These are phyloP conservation scores for Pezicula radicicola DNA, from an alignment of 2,329 filamentous ascomycete genomes.

Conservation along the genomic window DNA sequence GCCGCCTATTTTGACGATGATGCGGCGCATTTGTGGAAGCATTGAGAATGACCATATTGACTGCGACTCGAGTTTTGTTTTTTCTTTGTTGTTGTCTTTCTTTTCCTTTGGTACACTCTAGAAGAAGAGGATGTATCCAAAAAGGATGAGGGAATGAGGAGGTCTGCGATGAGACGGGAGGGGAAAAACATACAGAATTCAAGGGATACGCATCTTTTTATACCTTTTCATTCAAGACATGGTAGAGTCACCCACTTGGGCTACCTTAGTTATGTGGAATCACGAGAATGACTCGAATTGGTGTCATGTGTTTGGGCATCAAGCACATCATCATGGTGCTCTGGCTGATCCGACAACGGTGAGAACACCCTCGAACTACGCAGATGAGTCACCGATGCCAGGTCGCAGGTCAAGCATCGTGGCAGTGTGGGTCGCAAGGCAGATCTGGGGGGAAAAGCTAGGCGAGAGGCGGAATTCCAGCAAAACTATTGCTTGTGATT, in stretches of 20 bases:
- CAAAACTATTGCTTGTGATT: too few relatives aligned
- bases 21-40: constrained; percentile 16
- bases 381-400: background rate
- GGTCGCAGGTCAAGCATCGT: background rate
- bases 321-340: background rate
- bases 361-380: too few relatives aligned
- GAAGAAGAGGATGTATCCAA: constrained; percentile 5
- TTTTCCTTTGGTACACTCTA: background rate
- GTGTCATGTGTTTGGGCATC: background rate
- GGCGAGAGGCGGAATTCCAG: too few relatives aligned
- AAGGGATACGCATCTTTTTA: constrained; percentile 8
- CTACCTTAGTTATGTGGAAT: background rate
- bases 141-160: constrained; percentile 13
- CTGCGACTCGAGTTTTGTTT: background rate
- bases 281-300: background rate
- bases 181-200: constrained; percentile 2
- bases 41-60: constrained; percentile 18
- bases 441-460: too few relatives aligned
- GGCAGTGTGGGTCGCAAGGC: too few relatives aligned
- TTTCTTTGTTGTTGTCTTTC: background rate
- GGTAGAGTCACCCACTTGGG: constrained; percentile 11
- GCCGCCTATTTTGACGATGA: constrained; percentile 26
- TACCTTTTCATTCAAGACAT: constrained; percentile 12
- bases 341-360: background rate
- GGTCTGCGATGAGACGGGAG: constrained; percentile 19